Percentiles rank a stretch among this genome's conserved stretches.
These are phyloP conservation scores for Ramichloridium luteum DNA, from an alignment of 2,329 filamentous ascomycete genomes.

Conservation along the genomic window DNA sequence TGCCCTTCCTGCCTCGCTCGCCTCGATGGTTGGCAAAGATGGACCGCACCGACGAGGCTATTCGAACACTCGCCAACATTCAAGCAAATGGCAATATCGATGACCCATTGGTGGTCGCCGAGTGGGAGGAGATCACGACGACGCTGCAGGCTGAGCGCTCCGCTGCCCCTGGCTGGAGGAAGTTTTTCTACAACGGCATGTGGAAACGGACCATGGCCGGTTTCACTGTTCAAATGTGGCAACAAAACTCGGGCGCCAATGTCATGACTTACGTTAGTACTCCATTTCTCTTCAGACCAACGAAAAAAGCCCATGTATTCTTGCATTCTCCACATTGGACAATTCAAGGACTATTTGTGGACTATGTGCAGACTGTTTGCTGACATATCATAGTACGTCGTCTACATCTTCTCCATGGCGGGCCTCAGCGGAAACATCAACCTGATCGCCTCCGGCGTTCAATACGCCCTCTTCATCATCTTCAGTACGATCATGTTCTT, in stretches of 20 bases:
- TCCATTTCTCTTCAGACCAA: too few relatives aligned
- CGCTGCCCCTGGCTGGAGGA: slow-evolving; percentile 29
- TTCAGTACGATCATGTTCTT: slow-evolving; percentile 30
- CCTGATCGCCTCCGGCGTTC: slow-evolving; percentile 28
- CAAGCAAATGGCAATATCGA: slow-evolving; percentile 34
- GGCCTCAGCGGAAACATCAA: slow-evolving; percentile 42
- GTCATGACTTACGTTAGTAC: too few relatives aligned
- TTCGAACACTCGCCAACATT: slow-evolving; percentile 33
- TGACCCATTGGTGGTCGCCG: slow-evolving; percentile 37
- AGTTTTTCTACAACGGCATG: slow-evolving; percentile 43
- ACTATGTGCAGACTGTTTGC: too few relatives aligned
- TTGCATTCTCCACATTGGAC: too few relatives aligned
- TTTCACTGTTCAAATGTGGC: slow-evolving; percentile 46
- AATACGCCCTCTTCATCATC: slow-evolving; percentile 33
- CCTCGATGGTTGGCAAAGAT: slow-evolving; percentile 40
- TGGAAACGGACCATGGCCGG: slow-evolving; percentile 46
- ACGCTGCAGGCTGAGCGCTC: slow-evolving; percentile 31
- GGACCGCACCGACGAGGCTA: slow-evolving; percentile 34
- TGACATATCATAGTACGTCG: slow-evolving; percentile 49
- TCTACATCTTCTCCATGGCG: slow-evolving; percentile 50
- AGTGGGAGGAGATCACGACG: slow-evolving; percentile 36
- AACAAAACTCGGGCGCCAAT: slow-evolving; percentile 32
- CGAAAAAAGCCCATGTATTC: too few relatives aligned
- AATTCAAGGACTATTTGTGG: too few relatives aligned
- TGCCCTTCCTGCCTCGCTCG: slow-evolving; percentile 36